Percentiles rank a stretch among this genome's conserved stretches.
These are phyloP conservation scores for Aureobasidium sp. DNA, from an alignment of 2,329 filamentous ascomycete species.

Conservation along the genomic window DNA sequence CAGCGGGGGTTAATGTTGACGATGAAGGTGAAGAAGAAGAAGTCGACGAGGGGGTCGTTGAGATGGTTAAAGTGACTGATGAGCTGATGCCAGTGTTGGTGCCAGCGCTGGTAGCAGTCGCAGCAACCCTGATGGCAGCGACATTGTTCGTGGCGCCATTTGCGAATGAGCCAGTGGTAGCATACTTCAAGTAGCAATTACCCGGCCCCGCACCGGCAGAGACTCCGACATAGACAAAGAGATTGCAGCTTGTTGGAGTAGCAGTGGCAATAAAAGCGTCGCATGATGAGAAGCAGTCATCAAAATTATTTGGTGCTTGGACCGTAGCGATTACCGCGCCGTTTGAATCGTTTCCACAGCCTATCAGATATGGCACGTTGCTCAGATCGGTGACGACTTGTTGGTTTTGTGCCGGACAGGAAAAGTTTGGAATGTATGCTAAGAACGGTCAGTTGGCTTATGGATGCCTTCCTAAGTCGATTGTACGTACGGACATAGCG, in stretches of 20 bases:
- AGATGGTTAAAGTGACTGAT: no score
- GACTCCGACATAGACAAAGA: slow-evolving; percentile 10
- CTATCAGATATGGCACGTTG: slow-evolving; percentile 5
- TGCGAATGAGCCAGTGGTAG: no score
- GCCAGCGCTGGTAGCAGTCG: not conserved
- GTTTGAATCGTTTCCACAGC: slow-evolving; percentile 8
- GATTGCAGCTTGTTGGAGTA: not conserved
- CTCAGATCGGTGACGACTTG: not conserved
- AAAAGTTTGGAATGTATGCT: no score
- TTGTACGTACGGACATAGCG: no score
- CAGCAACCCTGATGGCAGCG: not conserved
- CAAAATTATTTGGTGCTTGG: not conserved
- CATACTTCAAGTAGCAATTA: slow-evolving; percentile 15
- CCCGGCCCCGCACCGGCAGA: slow-evolving; percentile 15
- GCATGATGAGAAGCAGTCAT: slow-evolving; percentile 16
- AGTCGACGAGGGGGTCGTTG: not conserved
- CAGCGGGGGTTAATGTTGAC: no score
- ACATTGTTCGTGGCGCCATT: not conserved
- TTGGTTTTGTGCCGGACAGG: no score
- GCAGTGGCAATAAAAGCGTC: not conserved
- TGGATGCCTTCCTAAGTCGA: no score
- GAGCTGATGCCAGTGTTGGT: not conserved
- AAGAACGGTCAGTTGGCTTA: no score
- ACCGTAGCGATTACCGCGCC: not conserved
- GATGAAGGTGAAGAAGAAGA: not conserved